Base-by-base conservation (phyloP, 2,329 filamentous ascomycete genomes). In the Eutypella sp. region DNA sequence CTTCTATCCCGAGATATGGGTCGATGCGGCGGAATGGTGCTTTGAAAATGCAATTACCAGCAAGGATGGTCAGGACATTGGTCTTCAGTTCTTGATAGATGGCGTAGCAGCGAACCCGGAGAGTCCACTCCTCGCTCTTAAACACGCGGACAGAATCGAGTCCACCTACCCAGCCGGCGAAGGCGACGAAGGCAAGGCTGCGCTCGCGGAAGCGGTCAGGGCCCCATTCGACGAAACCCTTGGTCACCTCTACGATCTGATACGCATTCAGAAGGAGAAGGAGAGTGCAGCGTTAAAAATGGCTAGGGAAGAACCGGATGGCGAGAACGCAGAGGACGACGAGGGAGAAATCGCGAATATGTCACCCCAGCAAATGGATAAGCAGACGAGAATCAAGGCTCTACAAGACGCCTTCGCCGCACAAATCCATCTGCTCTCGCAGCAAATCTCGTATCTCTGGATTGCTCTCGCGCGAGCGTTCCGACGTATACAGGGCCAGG, bases 1-100 rank as follows among this genome's bases (percentile, higher is more conserved):
- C 42, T 99, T 97, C 67, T 93, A 92, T 81, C 91, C 93, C 4
- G 88, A 95, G 62, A 84, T 96, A 56, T 99, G 93, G 93, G 91
- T 90, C 41, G 90, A 96, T 49, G 92, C 90, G 9, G 88, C 91
- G 1, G 87, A 95, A 54, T 97, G 92, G 81, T 96, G 89, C 65
- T 90, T 90, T 59, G 79, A 85, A 45, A 90, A 93, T 57, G 80
- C 80, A 38, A 70, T 91, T 55, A 62, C 67, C 9, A 49, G 47
- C 44, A 71, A 81, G 38, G 84, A 89, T 29, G 77, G 78, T 39
- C 73, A 75, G 48, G 71, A 76, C 5, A 60, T 69, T 48, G 90
- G 89, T 10, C 81, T 85, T 20, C 82, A 89, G 9, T 88, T 97
- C 57, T 73, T 99, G 20, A 76, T 82, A 19, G 82, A 93, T 51